Evolutionary conservation across 371 early-diverging fungal genomes (phyloP), one percentile per base, ranked within the genome.

Genomic region (Rhizopus stolonifer): DNA sequence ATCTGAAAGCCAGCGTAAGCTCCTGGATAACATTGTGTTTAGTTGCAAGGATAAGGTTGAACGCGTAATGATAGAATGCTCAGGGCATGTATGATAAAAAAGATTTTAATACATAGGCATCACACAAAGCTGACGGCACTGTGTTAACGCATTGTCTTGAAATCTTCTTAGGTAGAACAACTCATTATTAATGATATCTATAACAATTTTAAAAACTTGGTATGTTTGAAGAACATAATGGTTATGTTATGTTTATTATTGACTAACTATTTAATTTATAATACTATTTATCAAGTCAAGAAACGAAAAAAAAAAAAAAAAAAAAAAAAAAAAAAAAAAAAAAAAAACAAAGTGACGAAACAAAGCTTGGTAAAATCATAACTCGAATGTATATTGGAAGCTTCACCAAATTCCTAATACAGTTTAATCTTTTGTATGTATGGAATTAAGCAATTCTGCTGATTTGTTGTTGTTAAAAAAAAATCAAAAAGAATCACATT

Each of bases 71-170:
- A 51, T 57, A 9, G 52, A 58, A 47, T 58, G 58, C 52, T 58
- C 58, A 39, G 52, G 58, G 58, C 52, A 58, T 52, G 58, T 57
- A 52, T 24, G 52, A 46, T 47, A 52, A 50, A 52, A 49, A 44
- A 23, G n/a, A n/a, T n/a, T n/a, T n/a, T n/a, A n/a, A n/a, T n/a
- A n/a, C n/a, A n/a, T n/a, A n/a, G n/a, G n/a, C n/a, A n/a, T n/a
- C n/a, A n/a, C n/a, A n/a, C n/a, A n/a, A n/a, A n/a, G n/a, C n/a
- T n/a, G n/a, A n/a, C n/a, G n/a, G n/a, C n/a, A n/a, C n/a, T n/a
- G n/a, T n/a, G n/a, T n/a, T n/a, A n/a, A n/a, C n/a, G n/a, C n/a
- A n/a, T n/a, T n/a, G n/a, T n/a, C n/a, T n/a, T n/a, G n/a, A n/a
- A 52, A 42, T 18, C 52, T 43, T 52, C 42, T 52, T 39, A 50